Conservation (phyloP, 2,329 filamentous ascomycete species). For the Alternaria gaisen region DNA sequence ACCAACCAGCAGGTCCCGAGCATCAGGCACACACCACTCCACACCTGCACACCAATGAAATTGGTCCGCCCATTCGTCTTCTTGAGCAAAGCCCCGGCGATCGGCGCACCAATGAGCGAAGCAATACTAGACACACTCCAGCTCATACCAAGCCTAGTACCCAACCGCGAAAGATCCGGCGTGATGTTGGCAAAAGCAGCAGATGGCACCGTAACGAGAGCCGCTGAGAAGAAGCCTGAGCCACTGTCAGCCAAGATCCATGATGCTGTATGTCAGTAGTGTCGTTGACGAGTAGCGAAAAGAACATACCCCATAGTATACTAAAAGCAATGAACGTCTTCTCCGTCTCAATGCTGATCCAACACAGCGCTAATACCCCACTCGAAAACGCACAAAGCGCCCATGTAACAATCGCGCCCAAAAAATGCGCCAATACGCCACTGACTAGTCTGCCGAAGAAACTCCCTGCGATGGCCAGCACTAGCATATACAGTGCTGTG, state of each 20-base stretch:
- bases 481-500: conserved; percentile 43
- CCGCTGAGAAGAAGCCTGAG: conserved; percentile 49
- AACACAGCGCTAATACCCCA: conserved; percentile 40
- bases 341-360: conserved; percentile 45
- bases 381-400: conserved; percentile 39
- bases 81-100: conserved; percentile 46
- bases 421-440: conserved; percentile 44
- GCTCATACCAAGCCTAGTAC: conserved; percentile 50
- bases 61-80: conserved; percentile 30
- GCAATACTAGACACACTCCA: conserved; percentile 50
- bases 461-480: conserved; percentile 44
- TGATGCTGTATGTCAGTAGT: no score
- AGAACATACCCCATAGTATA: conserved; percentile 46
- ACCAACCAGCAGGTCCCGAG: conserved; percentile 36
- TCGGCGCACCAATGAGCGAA: conserved; percentile 47
- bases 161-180: conserved; percentile 46
- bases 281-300: no score
- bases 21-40: conserved; percentile 48
- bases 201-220: conserved; percentile 49
- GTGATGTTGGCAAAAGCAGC: conserved; percentile 50
- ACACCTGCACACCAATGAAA: conserved; percentile 47
- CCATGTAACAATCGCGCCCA: conserved; percentile 48
- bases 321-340: conserved; percentile 45
- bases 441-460: conserved; percentile 46
- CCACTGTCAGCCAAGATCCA: not conserved